These are phyloP conservation scores for Tremella yokohamensis DNA, from an alignment of 768 basidiomycete genomes.

Conservation along the genomic window DNA sequence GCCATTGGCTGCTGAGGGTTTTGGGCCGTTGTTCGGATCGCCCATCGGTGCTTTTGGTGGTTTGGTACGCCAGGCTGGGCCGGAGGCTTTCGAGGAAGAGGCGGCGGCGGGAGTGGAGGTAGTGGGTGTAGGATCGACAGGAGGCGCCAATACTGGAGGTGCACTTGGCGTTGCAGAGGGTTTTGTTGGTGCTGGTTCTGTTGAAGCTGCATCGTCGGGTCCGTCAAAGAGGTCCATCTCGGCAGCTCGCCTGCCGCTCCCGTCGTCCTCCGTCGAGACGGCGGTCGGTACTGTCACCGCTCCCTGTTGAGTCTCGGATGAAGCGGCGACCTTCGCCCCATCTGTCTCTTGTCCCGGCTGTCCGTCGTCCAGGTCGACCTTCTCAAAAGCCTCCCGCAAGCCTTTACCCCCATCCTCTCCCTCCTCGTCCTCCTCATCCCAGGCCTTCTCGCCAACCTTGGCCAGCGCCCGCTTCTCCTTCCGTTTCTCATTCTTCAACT, in stretches of 20 bases:
- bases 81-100: background rate
- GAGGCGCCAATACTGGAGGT: no score
- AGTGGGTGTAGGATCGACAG: no score
- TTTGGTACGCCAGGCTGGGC: background rate
- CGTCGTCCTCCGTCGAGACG: background rate
- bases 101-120: conserved; percentile 1
- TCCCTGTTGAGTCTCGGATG: no score
- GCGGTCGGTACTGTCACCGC: no score
- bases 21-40: background rate
- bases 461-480: conserved; percentile 72
- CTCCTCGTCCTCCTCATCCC: conserved; percentile 80
- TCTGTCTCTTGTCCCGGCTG: no score
- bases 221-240: conserved; percentile 2
- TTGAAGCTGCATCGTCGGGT: background rate
- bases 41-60: background rate
- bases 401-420: conserved; percentile 56
- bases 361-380: conserved; percentile 19
- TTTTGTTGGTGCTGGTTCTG: no score
- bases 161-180: no score
- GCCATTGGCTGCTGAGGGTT: background rate
- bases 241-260: background rate
- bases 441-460: conserved; percentile 52
- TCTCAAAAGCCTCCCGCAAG: conserved; percentile 34
- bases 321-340: no score
- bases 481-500: conserved; percentile 78